A percentile compares a stretch with the other conserved stretches of the same genome.
These are phyloP conservation scores for Erysimum pusillum DNA, from an alignment of 441 rosid species.

Conservation along the genomic window DNA sequence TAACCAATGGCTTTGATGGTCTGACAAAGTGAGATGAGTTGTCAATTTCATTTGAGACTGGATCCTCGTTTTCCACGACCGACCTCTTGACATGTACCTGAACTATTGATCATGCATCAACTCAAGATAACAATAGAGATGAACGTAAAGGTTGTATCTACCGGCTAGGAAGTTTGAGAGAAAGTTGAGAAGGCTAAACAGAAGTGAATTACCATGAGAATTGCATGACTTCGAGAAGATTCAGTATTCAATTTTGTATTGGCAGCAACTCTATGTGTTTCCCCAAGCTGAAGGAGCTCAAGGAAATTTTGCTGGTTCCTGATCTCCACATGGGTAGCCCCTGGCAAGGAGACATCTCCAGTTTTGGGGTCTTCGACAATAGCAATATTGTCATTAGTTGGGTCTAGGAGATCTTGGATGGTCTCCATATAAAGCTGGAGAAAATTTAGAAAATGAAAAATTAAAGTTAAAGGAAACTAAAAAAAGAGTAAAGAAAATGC, in stretches of 20 bases:
- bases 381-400: conserved; percentile 83
- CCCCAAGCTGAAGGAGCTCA: conserved; percentile 91
- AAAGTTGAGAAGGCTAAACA: conserved; percentile 29
- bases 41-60: conserved; percentile 61
- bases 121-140: conserved; percentile 35
- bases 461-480: neutral
- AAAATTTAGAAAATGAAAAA: neutral
- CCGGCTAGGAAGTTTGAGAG: neutral
- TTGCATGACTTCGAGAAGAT: conserved; percentile 98
- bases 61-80: conserved; percentile 67
- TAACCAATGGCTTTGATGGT: conserved; percentile 83
- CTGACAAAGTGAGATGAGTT: conserved; percentile 71
- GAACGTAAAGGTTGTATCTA: conserved; percentile 18
- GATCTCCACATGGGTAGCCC: conserved; percentile 86
- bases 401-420: conserved; percentile 96
- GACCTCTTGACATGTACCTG: conserved; percentile 93
- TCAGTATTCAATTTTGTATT: conserved; percentile 95
- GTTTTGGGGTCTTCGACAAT: conserved; percentile 96
- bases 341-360: conserved; percentile 96
- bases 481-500: conserved; percentile 3
- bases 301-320: conserved; percentile 81
- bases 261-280: conserved; percentile 96
- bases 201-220: conserved; percentile 76
- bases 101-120: conserved; percentile 46
- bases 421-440: conserved; percentile 98